phyloP scores from a whole-genome alignment of 495 filamentous ascomycete genomes.

The Penicillium crystallinum region DNA sequence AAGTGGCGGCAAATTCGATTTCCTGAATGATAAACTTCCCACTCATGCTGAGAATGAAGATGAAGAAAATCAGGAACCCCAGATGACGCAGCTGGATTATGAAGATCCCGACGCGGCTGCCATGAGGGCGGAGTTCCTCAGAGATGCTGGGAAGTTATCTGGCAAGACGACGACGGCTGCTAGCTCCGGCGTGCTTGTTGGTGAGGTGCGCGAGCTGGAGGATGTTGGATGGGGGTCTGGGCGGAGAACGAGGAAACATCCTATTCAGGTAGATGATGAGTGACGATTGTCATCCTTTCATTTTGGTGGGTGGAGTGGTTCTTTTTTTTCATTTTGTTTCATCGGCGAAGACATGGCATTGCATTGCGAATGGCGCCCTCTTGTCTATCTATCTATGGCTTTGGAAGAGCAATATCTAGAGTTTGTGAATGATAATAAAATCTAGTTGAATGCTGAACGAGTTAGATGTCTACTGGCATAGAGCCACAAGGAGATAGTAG shows the following conservation, averaged over 20 bases:
- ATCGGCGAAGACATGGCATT: constrained; percentile 11
- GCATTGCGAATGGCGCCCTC: constrained; percentile 24
- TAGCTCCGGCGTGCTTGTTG: constrained; percentile 18
- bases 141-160: constrained; percentile 36
- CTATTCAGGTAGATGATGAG: constrained; percentile 21
- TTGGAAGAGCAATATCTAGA: constrained; percentile 1
- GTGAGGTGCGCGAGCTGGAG: constrained; percentile 33
- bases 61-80: constrained; percentile 33
- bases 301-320: too few relatives aligned
- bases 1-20: constrained; percentile 32
- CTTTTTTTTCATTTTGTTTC: constrained; percentile 3
- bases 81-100: constrained; percentile 52
- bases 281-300: constrained; percentile 13
- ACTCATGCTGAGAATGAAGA: constrained; percentile 25
- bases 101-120: constrained; percentile 48
- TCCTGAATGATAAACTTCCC: constrained; percentile 18
- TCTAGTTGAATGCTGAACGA: neutral
- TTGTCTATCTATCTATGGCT: neutral
- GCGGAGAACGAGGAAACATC: constrained; percentile 37
- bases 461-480: neutral
- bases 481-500: neutral
- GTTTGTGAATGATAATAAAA: neutral
- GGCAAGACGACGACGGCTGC: constrained; percentile 23
- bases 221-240: constrained; percentile 33
- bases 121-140: constrained; percentile 44